A percentile compares a stretch with the other conserved stretches of the same genome.
Evolutionary conservation across 106 monocot genomes (phyloP).

Genomic region (Dioscorea alata): DNA sequence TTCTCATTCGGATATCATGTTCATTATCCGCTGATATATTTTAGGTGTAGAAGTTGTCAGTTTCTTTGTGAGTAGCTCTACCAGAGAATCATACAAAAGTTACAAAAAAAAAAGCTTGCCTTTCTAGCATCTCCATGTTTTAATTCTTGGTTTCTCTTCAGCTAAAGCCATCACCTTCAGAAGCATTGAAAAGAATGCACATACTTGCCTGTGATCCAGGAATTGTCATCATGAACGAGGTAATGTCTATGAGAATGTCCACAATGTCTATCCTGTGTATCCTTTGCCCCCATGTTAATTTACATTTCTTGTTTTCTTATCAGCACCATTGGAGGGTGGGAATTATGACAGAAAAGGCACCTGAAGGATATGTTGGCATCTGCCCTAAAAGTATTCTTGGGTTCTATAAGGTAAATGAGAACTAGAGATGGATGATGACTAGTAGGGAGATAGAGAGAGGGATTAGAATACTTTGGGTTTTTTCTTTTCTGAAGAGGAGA

Average conservation of each 20-base stretch:
- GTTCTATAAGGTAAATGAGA: slow-evolving; percentile 66
- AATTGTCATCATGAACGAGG: slow-evolving; percentile 98
- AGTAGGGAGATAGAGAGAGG: neutral
- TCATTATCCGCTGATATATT: no score
- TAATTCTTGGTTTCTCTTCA: slow-evolving; percentile 6
- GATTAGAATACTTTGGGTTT: neutral
- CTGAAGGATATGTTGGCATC: slow-evolving; percentile 94
- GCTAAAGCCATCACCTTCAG: slow-evolving; percentile 84
- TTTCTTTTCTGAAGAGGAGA: slow-evolving; percentile 39
- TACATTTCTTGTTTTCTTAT: neutral
- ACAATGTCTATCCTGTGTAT: neutral
- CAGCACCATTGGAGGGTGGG: slow-evolving; percentile 89
- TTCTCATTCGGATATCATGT: no score
- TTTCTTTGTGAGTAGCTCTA: no score
- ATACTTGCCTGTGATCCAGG: slow-evolving; percentile 97
- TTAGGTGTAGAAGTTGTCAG: neutral
- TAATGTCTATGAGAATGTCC: slow-evolving; percentile 13
- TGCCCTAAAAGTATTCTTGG: slow-evolving; percentile 86
- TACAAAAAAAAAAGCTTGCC: no score
- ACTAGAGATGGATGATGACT: no score
- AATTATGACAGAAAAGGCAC: slow-evolving; percentile 96
- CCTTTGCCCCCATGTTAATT: neutral
- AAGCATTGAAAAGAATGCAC: slow-evolving; percentile 95
- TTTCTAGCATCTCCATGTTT: no score
- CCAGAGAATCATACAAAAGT: no score